These are phyloP conservation scores for Parathielavia appendiculata DNA, from an alignment of 495 filamentous ascomycete genomes.

Conservation along the genomic window DNA sequence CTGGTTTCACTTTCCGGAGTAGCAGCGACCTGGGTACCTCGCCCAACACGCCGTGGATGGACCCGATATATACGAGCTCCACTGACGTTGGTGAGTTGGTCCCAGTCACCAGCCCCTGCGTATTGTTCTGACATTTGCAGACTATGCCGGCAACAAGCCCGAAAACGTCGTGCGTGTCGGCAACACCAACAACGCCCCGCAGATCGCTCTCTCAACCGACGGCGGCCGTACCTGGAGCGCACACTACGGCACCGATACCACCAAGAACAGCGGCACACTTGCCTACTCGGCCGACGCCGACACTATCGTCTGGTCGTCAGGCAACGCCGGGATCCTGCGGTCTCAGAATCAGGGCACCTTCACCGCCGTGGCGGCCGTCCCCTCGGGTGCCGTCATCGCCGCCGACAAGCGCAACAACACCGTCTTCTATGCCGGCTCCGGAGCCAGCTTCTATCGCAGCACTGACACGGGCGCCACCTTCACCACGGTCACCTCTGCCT, in stretches of 20 bases:
- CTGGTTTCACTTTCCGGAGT: slow-evolving; percentile 47
- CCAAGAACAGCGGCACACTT: slow-evolving; percentile 42
- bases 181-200: slow-evolving; percentile 37
- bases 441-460: slow-evolving; percentile 44
- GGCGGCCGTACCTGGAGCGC: slow-evolving; percentile 45
- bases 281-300: slow-evolving; percentile 51
- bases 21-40: slow-evolving; percentile 42
- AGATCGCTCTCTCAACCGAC: slow-evolving; percentile 40
- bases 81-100: slow-evolving; percentile 38
- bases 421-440: slow-evolving; percentile 49
- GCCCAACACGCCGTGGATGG: slow-evolving; percentile 46
- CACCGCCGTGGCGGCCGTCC: slow-evolving; percentile 40
- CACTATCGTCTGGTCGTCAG: slow-evolving; percentile 47
- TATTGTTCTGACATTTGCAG: slow-evolving; percentile 20
- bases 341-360: slow-evolving; percentile 43
- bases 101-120: neutral
- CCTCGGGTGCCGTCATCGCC: slow-evolving; percentile 44
- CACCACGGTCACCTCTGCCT: slow-evolving; percentile 25
- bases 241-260: slow-evolving; percentile 43
- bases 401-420: slow-evolving; percentile 49
- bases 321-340: slow-evolving; percentile 37
- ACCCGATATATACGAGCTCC: slow-evolving; percentile 46
- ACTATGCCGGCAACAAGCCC: slow-evolving; percentile 53
- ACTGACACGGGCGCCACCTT: slow-evolving; percentile 44
- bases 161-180: slow-evolving; percentile 53